Evolutionary conservation across 2,329 filamentous ascomycete genomes (phyloP), one percentile per base, ranked within the genome.

Genomic region (Fusarium paranaense): DNA sequence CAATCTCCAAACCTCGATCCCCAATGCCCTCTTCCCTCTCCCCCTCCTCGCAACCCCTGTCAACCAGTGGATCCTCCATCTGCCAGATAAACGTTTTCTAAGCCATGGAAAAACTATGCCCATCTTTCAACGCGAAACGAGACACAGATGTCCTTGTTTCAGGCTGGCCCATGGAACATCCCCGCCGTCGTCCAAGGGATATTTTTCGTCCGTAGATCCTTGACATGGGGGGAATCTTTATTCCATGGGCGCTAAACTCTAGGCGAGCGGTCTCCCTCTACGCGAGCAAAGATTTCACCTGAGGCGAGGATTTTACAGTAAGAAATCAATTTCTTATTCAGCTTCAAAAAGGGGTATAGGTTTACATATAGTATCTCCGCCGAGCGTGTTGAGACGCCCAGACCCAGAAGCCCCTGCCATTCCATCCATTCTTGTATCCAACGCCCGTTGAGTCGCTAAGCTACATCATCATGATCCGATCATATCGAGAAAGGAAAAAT

Each of bases 311-410:
- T n/a, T 13, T 5, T 20, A 9, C 27, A 14, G 47, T 30, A 30
- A 32, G 47, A 33, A 25, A 54, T 32, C 70, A 56, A 59, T 74
- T 66, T n/a, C 22, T 58, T 32, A 37, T 25, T 50, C 25, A 30
- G 27, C 35, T 32, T 42, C 9, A 6, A 62, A 27, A 63, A 59
- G 63, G 61, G 54, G 54, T 58, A 58, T 69, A 62, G 27, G 27
- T 54, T 32, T 54, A 32, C 47, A 32, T 54, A 54, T 52, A 52
- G 47, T 62, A 67, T 75, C 66, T 67, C 56, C 52, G 20, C 67
- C 71, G 57, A 68, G 57, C 69, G 64, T 78, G 64, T 74, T 73
- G 74, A 78, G 76, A 75, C 74, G 62, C 62, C 54, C 70, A 68
- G 42, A 32, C 69, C 64, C 50, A 18, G 5, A 35, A 67, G 47